Base-by-base conservation (phyloP, 352 stramenopile species). In the Plasmopara halstedii region DNA sequence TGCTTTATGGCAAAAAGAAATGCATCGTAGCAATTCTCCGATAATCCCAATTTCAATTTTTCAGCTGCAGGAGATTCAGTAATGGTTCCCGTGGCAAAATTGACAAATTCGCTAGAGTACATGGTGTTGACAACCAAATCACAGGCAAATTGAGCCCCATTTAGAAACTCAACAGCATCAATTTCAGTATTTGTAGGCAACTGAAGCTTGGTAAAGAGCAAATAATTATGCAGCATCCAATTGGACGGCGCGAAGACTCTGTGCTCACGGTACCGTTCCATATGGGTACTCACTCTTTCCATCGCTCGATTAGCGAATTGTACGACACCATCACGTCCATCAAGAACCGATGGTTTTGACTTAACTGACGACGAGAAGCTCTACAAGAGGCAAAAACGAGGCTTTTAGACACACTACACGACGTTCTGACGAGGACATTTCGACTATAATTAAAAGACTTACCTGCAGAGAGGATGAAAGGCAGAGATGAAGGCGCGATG, bases 41-140 rank as follows among this genome's bases (percentile, higher is more conserved):
- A 75, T 20, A 74, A 47, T 32, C 53, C 56, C 1, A 39, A 55
- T 6, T 60, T 62, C 60, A 70, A 58, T 37, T 59, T 63, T 7
- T 74, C 64, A n/a, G 64, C 56, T 2, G 62, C 64, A 11, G 42
- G 32, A 3, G 65, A 76, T 42, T 74, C 54, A 11, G 44, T 59
- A 38, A 75, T 67, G 13, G 45, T 55, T n/a, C 66, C 63, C 23
- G 43, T 61, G 15, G 70, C 62, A 22, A 67, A 78, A 29, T 75
- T 73, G 10, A 76, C 50, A 29, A 82, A 74, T 50, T 78, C 67
- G 17, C 31, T 61, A 53, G 59, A 76, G 57, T 82, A 78, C 64
- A 82, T 75, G 17, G 64, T 70, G 36, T 76, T 53, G 50, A 77
- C 59, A 2, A 56, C 65, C 18, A 73, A 29, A 37, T 82, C 70